Evolutionary conservation across 164 flowering plant species (phyloP).

Genomic region (Magnolia officinalis): DNA sequence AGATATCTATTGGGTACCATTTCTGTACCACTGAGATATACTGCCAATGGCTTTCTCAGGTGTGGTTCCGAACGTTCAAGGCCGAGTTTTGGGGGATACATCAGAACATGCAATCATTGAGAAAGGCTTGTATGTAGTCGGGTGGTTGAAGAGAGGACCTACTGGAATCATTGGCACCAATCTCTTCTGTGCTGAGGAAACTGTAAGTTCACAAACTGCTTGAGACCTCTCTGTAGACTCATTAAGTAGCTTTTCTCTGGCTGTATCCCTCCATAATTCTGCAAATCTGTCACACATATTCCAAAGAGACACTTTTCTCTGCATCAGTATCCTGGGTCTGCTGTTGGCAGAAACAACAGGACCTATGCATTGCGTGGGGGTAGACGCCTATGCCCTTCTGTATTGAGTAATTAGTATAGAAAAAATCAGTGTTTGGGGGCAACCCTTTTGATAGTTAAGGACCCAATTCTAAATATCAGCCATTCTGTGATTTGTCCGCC

Average conservation of each 20-base stretch:
- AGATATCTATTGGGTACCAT: not conserved
- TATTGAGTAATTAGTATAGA: not conserved
- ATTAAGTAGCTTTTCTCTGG: not conserved
- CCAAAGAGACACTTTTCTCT: not conserved
- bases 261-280: not conserved
- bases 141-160: slow-evolving; percentile 98
- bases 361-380: not conserved
- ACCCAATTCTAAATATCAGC: not conserved
- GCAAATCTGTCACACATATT: not conserved
- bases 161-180: slow-evolving; percentile 93
- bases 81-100: slow-evolving; percentile 56
- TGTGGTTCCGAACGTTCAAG: slow-evolving; percentile 69
- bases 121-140: slow-evolving; percentile 79
- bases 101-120: slow-evolving; percentile 37
- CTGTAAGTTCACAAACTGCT: slow-evolving; percentile 45
- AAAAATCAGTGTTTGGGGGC: too few relatives aligned
- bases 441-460: too few relatives aligned
- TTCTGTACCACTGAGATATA: not conserved
- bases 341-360: not conserved
- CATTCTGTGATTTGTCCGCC: not conserved
- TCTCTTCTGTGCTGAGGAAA: slow-evolving; percentile 93
- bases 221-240: not conserved
- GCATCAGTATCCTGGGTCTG: not conserved
- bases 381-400: too few relatives aligned
- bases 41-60: slow-evolving; percentile 38